phyloP scores from a whole-genome alignment of 305 asterid genomes.

The Fraxinus latifolia region DNA sequence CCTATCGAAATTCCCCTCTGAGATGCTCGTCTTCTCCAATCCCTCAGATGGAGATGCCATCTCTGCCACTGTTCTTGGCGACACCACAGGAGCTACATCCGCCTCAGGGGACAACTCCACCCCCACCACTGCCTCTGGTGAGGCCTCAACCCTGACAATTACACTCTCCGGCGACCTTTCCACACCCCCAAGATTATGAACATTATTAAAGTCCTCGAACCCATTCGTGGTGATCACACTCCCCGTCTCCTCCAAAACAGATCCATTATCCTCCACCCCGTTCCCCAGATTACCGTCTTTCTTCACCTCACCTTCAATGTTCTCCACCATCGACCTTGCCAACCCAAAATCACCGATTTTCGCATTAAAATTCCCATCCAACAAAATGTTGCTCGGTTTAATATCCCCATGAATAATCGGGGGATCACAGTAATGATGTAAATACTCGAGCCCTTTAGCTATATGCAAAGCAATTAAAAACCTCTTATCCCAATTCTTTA shows the following conservation, averaged over 20 bases:
- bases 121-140: slow-evolving; percentile 53
- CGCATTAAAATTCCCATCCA: slow-evolving; percentile 63
- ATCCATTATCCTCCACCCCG: slow-evolving; percentile 63
- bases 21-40: slow-evolving; percentile 53
- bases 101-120: slow-evolving; percentile 60
- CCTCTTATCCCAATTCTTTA: slow-evolving; percentile 70
- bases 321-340: slow-evolving; percentile 73
- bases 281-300: slow-evolving; percentile 41
- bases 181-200: slow-evolving; percentile 27
- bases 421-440: slow-evolving; percentile 88
- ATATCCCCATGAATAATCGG: slow-evolving; percentile 89
- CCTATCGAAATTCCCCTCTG: slow-evolving; percentile 64
- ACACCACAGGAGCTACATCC: slow-evolving; percentile 42
- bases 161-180: slow-evolving; percentile 84
- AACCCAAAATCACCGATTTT: slow-evolving; percentile 92
- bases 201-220: slow-evolving; percentile 49
- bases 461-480: slow-evolving; percentile 63
- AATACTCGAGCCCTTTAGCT: slow-evolving; percentile 86
- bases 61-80: slow-evolving; percentile 61
- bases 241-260: slow-evolving; percentile 73
- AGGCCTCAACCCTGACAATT: slow-evolving; percentile 50
- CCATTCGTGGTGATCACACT: slow-evolving; percentile 66
- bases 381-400: slow-evolving; percentile 79
- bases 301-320: slow-evolving; percentile 56
- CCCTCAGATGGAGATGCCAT: slow-evolving; percentile 71